These are phyloP conservation scores for Plasmopara viticola DNA, from an alignment of 352 stramenopile species.

Conservation along the genomic window DNA sequence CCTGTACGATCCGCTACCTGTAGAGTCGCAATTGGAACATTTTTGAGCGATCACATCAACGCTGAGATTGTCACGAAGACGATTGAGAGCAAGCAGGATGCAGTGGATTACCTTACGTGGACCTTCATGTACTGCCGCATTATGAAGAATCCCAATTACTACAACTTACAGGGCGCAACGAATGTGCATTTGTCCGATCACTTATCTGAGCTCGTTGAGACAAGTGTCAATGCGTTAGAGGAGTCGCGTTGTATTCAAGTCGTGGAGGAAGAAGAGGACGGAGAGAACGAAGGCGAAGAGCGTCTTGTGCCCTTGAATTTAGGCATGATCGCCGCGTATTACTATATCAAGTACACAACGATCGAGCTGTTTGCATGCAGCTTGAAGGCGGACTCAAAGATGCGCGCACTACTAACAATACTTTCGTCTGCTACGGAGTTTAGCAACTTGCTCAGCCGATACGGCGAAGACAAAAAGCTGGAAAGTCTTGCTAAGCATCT, in stretches of 20 bases:
- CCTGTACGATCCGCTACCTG: slow-evolving; percentile 98
- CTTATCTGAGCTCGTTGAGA: slow-evolving; percentile 98
- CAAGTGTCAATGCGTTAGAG: slow-evolving; percentile 93
- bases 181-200: slow-evolving; percentile 95
- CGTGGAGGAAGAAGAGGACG: slow-evolving; percentile 78
- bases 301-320: slow-evolving; percentile 95
- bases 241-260: slow-evolving; percentile 96
- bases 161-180: slow-evolving; percentile 93
- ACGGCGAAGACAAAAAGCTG: slow-evolving; percentile 91
- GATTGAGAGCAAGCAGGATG: slow-evolving; percentile 98
- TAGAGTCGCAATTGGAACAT: slow-evolving; percentile 98
- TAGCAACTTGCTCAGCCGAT: slow-evolving; percentile 89
- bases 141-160: slow-evolving; percentile 99
- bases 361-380: slow-evolving; percentile 98
- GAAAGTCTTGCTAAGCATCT: slow-evolving; percentile 92
- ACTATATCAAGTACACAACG: slow-evolving; percentile 99
- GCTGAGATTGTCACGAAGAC: slow-evolving; percentile 98
- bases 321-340: slow-evolving; percentile 99
- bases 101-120: slow-evolving; percentile 99
- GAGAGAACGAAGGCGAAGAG: slow-evolving; percentile 85
- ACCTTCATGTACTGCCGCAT: slow-evolving; percentile 98
- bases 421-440: slow-evolving; percentile 96
- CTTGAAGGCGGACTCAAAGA: slow-evolving; percentile 95
- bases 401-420: slow-evolving; percentile 95
- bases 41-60: slow-evolving; percentile 98